Evolutionary conservation across 345 rosid genomes (phyloP), one percentile per base, ranked within the genome.

Genomic region (Barbarea vulgaris): DNA sequence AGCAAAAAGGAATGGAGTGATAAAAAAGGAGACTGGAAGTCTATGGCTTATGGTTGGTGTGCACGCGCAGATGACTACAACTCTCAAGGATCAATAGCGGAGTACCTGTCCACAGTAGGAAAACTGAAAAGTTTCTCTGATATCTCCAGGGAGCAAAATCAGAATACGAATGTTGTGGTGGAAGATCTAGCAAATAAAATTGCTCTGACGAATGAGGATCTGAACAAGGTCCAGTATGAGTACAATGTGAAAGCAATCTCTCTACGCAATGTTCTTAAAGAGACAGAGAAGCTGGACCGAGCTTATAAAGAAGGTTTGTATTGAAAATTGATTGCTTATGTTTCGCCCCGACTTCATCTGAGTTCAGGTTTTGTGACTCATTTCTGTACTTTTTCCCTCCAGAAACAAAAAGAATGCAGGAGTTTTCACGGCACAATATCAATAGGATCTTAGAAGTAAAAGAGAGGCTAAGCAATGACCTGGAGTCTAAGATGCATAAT

Each of bases 391-490:
- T 58, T 77, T 44, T 71, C 69, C 72, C 72, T 25, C 59, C 80
- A 93, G 98, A 93, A 78, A 83, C 88, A 25, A 89, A 81, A 84
- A 87, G 78, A 80, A 77, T 89, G 96, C 94, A 91, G 79, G 85
- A 82, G 63, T 13, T 11, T 41, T 85, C 96, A 9, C 94, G 90
- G 46, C 81, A 81, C 28, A 88, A 85, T 57, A 80, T 91, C 44
- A 74, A 57, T 44, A 83, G 88, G 81, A 84, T 91, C 65, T 76
- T 91, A 52, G 80, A 81, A 41, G 96, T 89, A 52, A 91, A 85
- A 41, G 91, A 89, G 62, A 85, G 78, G 63, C 70, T 93, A 73
- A 87, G 50, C 69, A 64, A 56, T 75, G 87, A 86, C 46, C 75
- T 93, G 81, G 96, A 93, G 77, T 19, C 27, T 18, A 86, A 83